Evolutionary conservation across 495 filamentous ascomycete genomes (phyloP).

Genomic region (Penicillium taxi): DNA sequence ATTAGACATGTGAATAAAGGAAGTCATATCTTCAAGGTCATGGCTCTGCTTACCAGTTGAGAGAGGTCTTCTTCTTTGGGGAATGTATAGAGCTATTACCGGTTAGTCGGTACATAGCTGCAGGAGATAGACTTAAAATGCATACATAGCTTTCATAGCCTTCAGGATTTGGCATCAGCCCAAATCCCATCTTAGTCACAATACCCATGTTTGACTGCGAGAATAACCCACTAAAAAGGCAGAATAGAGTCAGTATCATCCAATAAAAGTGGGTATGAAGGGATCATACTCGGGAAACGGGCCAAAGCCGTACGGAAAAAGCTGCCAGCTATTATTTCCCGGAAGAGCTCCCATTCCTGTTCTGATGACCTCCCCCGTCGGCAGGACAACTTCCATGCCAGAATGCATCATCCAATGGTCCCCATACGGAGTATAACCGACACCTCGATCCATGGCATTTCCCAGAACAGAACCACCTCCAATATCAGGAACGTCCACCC

Average conservation of each 20-base stretch:
- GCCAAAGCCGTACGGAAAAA: slow-evolving; percentile 8
- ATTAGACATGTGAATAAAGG: no score
- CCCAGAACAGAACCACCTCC: slow-evolving; percentile 51
- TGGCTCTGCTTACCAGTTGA: slow-evolving; percentile 16
- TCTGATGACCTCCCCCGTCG: slow-evolving; percentile 37
- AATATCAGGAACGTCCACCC: slow-evolving; percentile 48
- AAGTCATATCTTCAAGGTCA: not conserved
- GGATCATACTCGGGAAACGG: slow-evolving; percentile 8
- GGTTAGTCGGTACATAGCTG: not conserved
- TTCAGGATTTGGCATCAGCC: slow-evolving; percentile 45
- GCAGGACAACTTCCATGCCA: slow-evolving; percentile 13
- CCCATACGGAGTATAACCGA: slow-evolving; percentile 26
- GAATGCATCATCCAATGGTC: slow-evolving; percentile 11
- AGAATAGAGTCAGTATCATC: not conserved
- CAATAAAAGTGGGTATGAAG: not conserved
- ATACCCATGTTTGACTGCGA: slow-evolving; percentile 51
- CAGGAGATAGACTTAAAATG: not conserved
- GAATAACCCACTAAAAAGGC: slow-evolving; percentile 29
- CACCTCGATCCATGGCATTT: slow-evolving; percentile 40
- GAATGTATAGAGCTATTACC: slow-evolving; percentile 43
- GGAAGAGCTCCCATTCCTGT: slow-evolving; percentile 36
- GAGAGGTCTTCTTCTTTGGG: slow-evolving; percentile 44
- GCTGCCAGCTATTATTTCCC: slow-evolving; percentile 9
- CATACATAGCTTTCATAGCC: slow-evolving; percentile 10
- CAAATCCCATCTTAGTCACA: slow-evolving; percentile 53